Percentiles rank a stretch among this genome's conserved stretches.
Evolutionary conservation across 306 rosid genomes (phyloP).

Genomic region (Cucurbita pepo): DNA sequence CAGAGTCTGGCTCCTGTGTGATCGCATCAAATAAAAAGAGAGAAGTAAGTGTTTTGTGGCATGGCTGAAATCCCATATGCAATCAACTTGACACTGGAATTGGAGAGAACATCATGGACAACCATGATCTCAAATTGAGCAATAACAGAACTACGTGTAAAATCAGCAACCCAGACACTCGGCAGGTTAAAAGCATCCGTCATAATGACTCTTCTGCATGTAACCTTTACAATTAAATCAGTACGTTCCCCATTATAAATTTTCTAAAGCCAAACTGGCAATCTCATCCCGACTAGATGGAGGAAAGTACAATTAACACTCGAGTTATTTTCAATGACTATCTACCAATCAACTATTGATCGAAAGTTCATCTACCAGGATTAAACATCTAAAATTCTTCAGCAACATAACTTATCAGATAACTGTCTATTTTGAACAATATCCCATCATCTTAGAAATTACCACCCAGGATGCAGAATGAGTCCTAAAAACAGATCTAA

Average conservation of each 20-base stretch:
- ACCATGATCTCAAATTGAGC: neutral
- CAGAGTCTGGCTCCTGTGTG: conserved; percentile 48
- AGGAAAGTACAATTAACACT: neutral
- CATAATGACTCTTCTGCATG: neutral
- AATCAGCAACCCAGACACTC: neutral
- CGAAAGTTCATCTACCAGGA: neutral
- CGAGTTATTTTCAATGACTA: neutral
- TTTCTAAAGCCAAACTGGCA: neutral
- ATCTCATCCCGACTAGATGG: neutral
- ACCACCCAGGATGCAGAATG: neutral
- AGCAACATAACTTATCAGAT: neutral
- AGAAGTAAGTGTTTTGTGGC: neutral
- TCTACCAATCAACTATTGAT: neutral
- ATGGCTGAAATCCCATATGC: neutral
- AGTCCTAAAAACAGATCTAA: neutral
- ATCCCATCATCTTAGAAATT: neutral
- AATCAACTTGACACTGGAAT: neutral
- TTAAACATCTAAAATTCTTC: neutral
- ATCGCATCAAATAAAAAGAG: conserved; percentile 9
- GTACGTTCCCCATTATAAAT: neutral
- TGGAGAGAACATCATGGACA: neutral
- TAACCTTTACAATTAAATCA: neutral
- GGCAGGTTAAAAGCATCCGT: neutral
- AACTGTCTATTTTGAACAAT: neutral
- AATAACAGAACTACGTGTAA: neutral